Evolutionary conservation across 768 basidiomycete species (phyloP).

Genomic region (Sistotremastrum suecicum): DNA sequence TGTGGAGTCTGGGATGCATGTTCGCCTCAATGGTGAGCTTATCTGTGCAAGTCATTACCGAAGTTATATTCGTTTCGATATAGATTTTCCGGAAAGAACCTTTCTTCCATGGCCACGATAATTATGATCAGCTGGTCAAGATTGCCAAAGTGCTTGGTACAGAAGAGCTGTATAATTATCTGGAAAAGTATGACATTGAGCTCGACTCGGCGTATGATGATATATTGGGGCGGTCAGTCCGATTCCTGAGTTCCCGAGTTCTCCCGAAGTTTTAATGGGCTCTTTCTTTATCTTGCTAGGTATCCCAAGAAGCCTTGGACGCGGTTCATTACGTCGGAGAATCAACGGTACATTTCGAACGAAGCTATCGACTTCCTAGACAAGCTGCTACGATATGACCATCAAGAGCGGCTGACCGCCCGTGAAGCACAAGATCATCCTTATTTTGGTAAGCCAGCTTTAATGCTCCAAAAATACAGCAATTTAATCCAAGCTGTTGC

Average conservation of each 20-base stretch:
- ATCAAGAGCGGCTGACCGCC: constrained; percentile 92
- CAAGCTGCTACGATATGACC: constrained; percentile 91
- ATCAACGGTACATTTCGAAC: constrained; percentile 91
- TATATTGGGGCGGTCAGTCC: constrained; percentile 62
- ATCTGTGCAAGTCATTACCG: neutral
- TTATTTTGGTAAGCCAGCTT: constrained; percentile 62
- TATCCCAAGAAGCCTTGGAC: constrained; percentile 94
- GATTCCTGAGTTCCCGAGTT: constrained; percentile 1
- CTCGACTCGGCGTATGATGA: constrained; percentile 96
- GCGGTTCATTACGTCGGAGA: constrained; percentile 88
- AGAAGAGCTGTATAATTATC: constrained; percentile 84
- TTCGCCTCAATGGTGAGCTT: constrained; percentile 87
- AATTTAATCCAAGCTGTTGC: constrained; percentile 9
- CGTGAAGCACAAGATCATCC: constrained; percentile 82
- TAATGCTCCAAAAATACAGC: constrained; percentile 5
- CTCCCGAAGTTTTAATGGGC: constrained; percentile 3
- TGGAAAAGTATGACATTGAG: constrained; percentile 91
- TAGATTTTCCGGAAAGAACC: constrained; percentile 99
- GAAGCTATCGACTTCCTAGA: constrained; percentile 95
- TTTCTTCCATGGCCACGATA: constrained; percentile 98
- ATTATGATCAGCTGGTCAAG: constrained; percentile 96
- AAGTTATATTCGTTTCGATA: neutral
- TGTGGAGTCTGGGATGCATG: constrained; percentile 99
- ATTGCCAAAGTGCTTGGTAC: constrained; percentile 97
- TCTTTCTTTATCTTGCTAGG: constrained; percentile 22